Base-by-base conservation (phyloP, 2,329 filamentous ascomycete genomes). In the Aspergillus ibericus region DNA sequence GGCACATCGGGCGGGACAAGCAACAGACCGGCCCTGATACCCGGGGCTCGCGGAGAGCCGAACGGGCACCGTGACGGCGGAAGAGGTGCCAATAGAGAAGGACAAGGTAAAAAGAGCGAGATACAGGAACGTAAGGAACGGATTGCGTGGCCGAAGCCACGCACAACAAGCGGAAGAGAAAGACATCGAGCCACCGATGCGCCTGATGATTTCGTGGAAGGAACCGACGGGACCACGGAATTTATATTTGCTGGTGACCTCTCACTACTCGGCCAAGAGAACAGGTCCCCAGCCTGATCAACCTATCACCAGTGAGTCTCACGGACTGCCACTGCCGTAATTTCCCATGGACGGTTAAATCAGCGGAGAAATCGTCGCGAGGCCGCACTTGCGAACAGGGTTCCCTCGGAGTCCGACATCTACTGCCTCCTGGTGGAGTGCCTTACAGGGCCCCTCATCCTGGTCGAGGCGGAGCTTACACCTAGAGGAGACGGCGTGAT, bases 31-130 rank as follows among this genome's bases (percentile, higher is more conserved):
- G n/a, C 40, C 40, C 16, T 22, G 40, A 36, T 54, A 54, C n/a
- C 27, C 29, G 25, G 55, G 50, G 20, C 34, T 58, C n/a, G 55
- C 42, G 42, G 58, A 49, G 8, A 51, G 49, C 15, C 20, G 20
- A 5, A 51, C 15, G 8, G 49, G 49, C 18, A 51, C 49, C 4
- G 2, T 29, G 6, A 27, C 29, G 7, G 49, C 20, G 32, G 32
- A 15, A 6, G 49, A 51, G 5, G 8, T 10, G 13, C n/a, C 1
- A 38, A 51, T 1, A 16, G 34, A 5, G 15, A 51, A 38, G 8
- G 48, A 51, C 25, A 51, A 8, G 15, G 49, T 40, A 0, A 51
- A 38, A 29, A 51, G 49, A 51, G 20, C 20, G 20, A 51, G 2
- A 10, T 15, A 3, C 12, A 46, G 20, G 15, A 16, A 25, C 12